These are phyloP conservation scores for Calonectria henricotiae DNA, from an alignment of 2,329 filamentous ascomycete genomes.

Conservation along the genomic window DNA sequence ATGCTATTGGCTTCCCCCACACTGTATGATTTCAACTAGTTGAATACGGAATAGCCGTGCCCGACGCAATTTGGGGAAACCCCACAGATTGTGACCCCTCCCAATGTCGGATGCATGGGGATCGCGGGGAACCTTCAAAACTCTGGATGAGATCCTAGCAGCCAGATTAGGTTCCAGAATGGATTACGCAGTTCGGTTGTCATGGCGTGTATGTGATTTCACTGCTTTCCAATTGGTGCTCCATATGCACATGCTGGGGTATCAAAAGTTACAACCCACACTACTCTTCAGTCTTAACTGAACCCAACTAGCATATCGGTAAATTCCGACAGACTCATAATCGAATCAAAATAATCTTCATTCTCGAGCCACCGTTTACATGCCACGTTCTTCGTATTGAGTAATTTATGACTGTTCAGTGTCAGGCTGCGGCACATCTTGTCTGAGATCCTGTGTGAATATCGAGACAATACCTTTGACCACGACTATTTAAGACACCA, in stretches of 20 bases:
- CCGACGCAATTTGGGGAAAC: conserved; percentile 15
- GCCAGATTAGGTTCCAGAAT: background rate
- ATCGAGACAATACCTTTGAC: no score
- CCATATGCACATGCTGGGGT: background rate
- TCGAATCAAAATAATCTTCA: no score
- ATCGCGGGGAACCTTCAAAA: conserved; percentile 1
- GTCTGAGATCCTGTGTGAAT: background rate
- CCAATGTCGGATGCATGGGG: background rate
- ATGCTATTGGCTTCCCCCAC: conserved; percentile 24
- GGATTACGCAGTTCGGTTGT: background rate
- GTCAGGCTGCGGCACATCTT: no score
- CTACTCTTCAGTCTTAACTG: background rate
- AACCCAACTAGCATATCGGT: no score
- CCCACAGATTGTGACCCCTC: background rate
- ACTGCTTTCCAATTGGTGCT: background rate
- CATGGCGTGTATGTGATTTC: background rate
- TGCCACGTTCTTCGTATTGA: no score
- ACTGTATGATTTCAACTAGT: background rate
- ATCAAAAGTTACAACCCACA: background rate
- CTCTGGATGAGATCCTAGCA: background rate
- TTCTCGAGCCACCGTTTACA: no score
- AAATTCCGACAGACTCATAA: no score
- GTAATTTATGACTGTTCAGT: background rate
- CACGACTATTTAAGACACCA: no score
- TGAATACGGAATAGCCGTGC: conserved; percentile 4